Evolutionary conservation across 2,329 filamentous ascomycete genomes (phyloP).

Genomic region (Chaetomium globosum): DNA sequence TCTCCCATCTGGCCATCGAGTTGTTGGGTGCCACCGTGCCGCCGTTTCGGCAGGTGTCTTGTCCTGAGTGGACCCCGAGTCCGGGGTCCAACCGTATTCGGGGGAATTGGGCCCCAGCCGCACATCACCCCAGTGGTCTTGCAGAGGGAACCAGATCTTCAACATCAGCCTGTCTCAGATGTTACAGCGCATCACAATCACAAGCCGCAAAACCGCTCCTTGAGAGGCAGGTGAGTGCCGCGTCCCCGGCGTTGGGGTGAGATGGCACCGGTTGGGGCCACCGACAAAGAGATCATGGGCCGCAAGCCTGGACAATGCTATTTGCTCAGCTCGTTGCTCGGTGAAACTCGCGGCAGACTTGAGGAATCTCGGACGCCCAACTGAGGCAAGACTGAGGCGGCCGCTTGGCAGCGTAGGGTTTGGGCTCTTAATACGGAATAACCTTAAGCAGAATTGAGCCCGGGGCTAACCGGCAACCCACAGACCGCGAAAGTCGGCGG

Average conservation of each 20-base stretch:
- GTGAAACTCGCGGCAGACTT: background rate
- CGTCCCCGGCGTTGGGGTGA: background rate
- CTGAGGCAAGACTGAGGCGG: background rate
- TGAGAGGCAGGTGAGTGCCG: slow-evolving; percentile 8
- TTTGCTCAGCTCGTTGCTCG: background rate
- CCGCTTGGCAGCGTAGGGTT: background rate
- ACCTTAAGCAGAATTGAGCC: background rate
- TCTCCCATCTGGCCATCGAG: background rate
- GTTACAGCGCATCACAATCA: slow-evolving; percentile 3
- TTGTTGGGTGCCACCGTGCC: background rate
- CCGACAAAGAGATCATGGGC: background rate
- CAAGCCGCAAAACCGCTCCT: background rate
- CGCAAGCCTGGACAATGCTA: background rate
- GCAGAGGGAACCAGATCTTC: slow-evolving; percentile 1
- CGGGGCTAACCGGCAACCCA: too few relatives aligned
- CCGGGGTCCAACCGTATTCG: background rate
- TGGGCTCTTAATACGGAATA: background rate
- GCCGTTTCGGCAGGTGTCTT: slow-evolving; percentile 17
- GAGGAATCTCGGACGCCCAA: background rate
- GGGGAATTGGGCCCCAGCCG: background rate
- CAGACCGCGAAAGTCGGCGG: background rate
- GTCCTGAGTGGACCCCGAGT: background rate
- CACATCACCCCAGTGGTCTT: background rate
- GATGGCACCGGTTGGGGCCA: slow-evolving; percentile 1
- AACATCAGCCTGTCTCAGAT: background rate